These are phyloP conservation scores for Achaetomium macrosporum DNA, from an alignment of 2,329 filamentous ascomycete genomes.

Conservation along the genomic window DNA sequence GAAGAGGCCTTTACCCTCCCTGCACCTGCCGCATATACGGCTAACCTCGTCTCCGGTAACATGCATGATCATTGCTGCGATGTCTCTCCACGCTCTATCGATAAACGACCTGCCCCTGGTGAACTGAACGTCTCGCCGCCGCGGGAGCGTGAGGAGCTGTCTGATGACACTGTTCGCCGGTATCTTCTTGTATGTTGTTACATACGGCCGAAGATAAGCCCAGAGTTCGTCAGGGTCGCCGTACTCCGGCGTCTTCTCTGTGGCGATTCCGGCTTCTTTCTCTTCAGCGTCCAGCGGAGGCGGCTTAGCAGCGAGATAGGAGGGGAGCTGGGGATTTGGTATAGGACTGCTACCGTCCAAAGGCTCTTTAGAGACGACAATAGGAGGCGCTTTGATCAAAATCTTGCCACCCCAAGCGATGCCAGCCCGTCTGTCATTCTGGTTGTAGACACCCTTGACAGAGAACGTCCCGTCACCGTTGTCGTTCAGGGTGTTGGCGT, in stretches of 20 bases:
- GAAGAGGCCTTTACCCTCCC: constrained; percentile 23
- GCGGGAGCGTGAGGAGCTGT: constrained; percentile 24
- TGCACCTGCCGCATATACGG: constrained; percentile 24
- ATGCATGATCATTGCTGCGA: constrained; percentile 28
- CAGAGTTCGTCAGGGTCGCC: constrained; percentile 19
- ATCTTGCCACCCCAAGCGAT: constrained; percentile 13
- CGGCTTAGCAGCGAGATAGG: background rate
- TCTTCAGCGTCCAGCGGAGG: background rate
- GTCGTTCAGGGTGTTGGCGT: constrained; percentile 19
- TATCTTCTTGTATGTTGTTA: constrained; percentile 9
- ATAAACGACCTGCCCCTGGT: constrained; percentile 16
- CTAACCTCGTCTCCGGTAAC: constrained; percentile 25
- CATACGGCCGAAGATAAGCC: constrained; percentile 24
- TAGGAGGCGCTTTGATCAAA: constrained; percentile 8
- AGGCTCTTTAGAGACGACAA: constrained; percentile 17
- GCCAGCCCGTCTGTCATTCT: background rate
- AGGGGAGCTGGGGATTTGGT: background rate
- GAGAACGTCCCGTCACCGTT: constrained; percentile 23
- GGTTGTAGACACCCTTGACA: constrained; percentile 8
- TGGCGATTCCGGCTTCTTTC: background rate
- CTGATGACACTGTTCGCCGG: constrained; percentile 18
- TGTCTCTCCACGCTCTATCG: constrained; percentile 22
- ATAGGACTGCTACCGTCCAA: background rate
- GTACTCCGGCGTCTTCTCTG: background rate
- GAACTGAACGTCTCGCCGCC: constrained; percentile 25